Evolutionary conservation across 2,329 filamentous ascomycete species (phyloP), one percentile per base, ranked within the genome.

Genomic region (Botrytis porri): DNA sequence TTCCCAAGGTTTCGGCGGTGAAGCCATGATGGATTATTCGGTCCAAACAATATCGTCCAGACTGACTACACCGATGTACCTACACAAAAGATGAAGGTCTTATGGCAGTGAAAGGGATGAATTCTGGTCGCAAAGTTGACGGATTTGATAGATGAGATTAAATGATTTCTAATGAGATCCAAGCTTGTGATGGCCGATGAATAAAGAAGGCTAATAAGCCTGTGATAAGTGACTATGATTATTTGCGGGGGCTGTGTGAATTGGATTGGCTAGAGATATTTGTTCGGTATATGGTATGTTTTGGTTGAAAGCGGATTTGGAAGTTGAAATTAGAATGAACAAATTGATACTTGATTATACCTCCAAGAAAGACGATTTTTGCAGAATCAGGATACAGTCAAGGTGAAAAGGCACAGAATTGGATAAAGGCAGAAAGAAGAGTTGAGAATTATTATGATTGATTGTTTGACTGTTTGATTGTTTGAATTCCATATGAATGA

Each of bases 1-100:
- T 85, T 99, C 96, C 96, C 96, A 99, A 64, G 96, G 96, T 84
- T 99, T 99, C 72, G 96, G 96, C 81, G 96, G 96, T 83, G 95
- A 98, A 76, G 88, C 88, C 87, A 90, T 90, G 20, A 76, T 73
- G 77, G 81, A 45, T 81, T 29, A 69, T 73, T 41, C 35, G 37
- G 63, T 35, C 22, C 45, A 51, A n/a, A 41, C 18, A 32, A 16
- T 25, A 25, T 32, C n/a, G 37, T 69, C n/a, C 25, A 54, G 39
- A 66, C 41, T 14, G 48, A 66, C 41, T 14, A 39, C 60, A 10
- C 41, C 32, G 54, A 69, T 29, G 51, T 54, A 16, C 10, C 64
- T 37, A 62, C 45, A 57, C n/a, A 22, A 45, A 66, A 14, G n/a
- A 39, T 37, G 22, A 35, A 57, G n/a, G 45, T 54, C 45, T 39